Evolutionary conservation across 2,329 filamentous ascomycete genomes (phyloP).

Genomic region (Fusarium burgessii): DNA sequence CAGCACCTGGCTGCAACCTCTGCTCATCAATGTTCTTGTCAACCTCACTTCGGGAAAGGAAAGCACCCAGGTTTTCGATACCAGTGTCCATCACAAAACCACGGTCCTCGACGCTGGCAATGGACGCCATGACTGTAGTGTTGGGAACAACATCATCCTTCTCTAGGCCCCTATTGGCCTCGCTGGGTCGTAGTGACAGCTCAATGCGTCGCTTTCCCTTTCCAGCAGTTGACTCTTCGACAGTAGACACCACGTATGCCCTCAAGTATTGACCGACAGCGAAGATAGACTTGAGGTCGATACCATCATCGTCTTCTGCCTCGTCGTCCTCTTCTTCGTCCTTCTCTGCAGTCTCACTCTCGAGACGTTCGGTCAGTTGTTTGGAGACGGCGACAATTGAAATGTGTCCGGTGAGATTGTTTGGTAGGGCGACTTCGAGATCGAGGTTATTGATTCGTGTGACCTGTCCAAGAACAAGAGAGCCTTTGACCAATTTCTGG

Average conservation of each 20-base stretch:
- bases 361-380: constrained; percentile 79
- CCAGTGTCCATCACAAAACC: constrained; percentile 94
- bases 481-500: constrained; percentile 85
- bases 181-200: constrained; percentile 82
- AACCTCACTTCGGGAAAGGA: constrained; percentile 86
- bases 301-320: constrained; percentile 64
- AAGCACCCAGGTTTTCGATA: constrained; percentile 79
- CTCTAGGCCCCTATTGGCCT: constrained; percentile 81
- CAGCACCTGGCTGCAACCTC: constrained; percentile 82
- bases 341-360: constrained; percentile 69
- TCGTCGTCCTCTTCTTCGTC: constrained; percentile 68
- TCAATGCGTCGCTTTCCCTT: constrained; percentile 87
- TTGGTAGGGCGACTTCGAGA: constrained; percentile 85
- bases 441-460: constrained; percentile 83
- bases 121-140: constrained; percentile 85
- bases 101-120: constrained; percentile 94
- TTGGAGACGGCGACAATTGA: constrained; percentile 93
- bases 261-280: constrained; percentile 88
- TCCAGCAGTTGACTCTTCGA: constrained; percentile 69
- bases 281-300: constrained; percentile 83
- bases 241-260: constrained; percentile 83
- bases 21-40: constrained; percentile 73
- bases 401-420: constrained; percentile 91
- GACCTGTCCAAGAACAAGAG: constrained; percentile 88
- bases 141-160: constrained; percentile 80